These are phyloP conservation scores for Lipomyces oligophaga DNA, from an alignment of 805 yeast species.

Conservation along the genomic window DNA sequence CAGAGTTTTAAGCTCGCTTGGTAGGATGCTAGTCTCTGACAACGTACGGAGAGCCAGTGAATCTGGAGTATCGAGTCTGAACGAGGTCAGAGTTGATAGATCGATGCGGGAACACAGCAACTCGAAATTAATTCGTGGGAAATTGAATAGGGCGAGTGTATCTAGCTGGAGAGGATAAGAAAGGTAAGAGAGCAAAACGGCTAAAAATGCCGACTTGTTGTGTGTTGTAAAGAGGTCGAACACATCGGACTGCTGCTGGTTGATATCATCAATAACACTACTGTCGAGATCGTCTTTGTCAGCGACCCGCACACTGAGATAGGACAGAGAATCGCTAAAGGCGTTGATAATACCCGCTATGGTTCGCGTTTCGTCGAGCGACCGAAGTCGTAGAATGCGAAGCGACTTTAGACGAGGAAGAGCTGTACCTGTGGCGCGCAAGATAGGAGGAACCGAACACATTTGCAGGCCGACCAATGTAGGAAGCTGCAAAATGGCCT, in stretches of 20 bases:
- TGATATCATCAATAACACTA: conserved; percentile 11
- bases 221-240: conserved; percentile 13
- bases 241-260: background rate
- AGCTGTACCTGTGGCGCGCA: background rate
- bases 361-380: conserved; percentile 19
- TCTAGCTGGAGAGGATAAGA: conserved; percentile 5
- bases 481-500: conserved; percentile 8
- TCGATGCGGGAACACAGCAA: conserved; percentile 7
- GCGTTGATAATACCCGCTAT: conserved; percentile 10
- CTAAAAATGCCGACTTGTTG: conserved; percentile 11
- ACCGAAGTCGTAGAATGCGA: conserved; percentile 11
- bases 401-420: conserved; percentile 8
- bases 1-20: conserved; percentile 11
- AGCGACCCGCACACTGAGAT: conserved; percentile 20
- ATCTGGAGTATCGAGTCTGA: conserved; percentile 24
- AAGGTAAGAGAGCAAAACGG: conserved; percentile 2
- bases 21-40: conserved; percentile 8
- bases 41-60: conserved; percentile 9
- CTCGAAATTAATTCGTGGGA: conserved; percentile 16
- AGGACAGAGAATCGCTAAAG: conserved; percentile 3
- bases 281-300: conserved; percentile 8
- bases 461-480: conserved; percentile 9
- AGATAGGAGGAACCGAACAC: conserved; percentile 17
- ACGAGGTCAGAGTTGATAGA: conserved; percentile 2
- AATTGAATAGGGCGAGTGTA: conserved; percentile 19